Evolutionary conservation across 495 filamentous ascomycete species (phyloP).

Genomic region (Trichoderma erinaceum): DNA sequence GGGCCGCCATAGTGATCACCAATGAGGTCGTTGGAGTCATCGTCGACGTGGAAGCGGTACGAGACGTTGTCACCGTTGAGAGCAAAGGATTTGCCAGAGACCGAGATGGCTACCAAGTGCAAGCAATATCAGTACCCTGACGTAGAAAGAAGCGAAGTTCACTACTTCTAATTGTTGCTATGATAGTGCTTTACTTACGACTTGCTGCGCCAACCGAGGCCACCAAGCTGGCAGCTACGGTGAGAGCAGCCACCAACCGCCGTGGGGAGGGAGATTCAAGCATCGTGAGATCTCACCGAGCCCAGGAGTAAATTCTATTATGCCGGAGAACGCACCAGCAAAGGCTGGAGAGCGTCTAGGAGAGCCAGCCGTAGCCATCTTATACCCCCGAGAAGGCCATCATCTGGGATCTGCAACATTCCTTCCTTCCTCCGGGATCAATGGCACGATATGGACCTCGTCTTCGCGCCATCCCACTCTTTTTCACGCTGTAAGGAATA

Average conservation of each 20-base stretch:
- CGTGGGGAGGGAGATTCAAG: background rate
- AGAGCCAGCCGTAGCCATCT: background rate
- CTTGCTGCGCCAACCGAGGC: background rate
- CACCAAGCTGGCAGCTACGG: background rate
- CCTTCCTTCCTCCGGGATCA: background rate
- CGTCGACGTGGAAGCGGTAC: slow-evolving; percentile 50
- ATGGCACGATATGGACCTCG: background rate
- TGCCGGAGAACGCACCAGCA: background rate
- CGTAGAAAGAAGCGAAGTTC: too few relatives aligned
- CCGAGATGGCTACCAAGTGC: background rate
- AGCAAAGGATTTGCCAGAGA: slow-evolving; percentile 33
- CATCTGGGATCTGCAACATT: background rate
- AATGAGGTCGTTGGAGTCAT: slow-evolving; percentile 41
- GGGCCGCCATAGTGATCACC: slow-evolving; percentile 49
- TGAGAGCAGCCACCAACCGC: background rate
- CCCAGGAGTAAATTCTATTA: too few relatives aligned
- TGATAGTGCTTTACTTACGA: background rate
- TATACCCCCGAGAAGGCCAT: background rate
- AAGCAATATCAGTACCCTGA: background rate
- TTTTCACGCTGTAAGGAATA: background rate
- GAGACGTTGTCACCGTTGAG: slow-evolving; percentile 45
- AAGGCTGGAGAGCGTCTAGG: background rate
- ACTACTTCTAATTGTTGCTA: too few relatives aligned
- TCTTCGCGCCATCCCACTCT: background rate
- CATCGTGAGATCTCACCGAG: background rate